Evolutionary conservation across 805 yeast species (phyloP).

Genomic region (Candida tammaniensis): DNA sequence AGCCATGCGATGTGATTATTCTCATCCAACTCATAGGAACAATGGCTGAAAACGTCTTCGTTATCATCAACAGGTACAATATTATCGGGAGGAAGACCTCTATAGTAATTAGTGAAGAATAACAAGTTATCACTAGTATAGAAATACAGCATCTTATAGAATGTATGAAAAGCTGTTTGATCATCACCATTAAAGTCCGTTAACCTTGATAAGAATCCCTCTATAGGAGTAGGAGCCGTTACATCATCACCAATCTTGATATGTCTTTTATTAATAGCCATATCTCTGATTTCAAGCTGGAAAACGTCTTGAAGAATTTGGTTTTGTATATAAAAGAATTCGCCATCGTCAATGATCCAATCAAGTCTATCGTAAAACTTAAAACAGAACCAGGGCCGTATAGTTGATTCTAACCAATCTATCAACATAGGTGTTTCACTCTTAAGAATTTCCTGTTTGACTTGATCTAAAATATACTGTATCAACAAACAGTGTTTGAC

Average conservation of each 20-base stretch:
- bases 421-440: constrained; percentile 1
- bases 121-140: constrained; percentile 61
- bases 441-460: constrained; percentile 29
- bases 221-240: constrained; percentile 60
- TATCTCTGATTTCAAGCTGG: constrained; percentile 59
- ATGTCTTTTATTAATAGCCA: constrained; percentile 36
- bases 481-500: constrained; percentile 25
- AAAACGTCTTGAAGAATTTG: constrained; percentile 34
- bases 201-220: constrained; percentile 71
- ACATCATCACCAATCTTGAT: constrained; percentile 13
- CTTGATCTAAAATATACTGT: constrained; percentile 35
- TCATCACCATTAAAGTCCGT: constrained; percentile 49
- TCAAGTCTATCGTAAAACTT: constrained; percentile 73
- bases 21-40: constrained; percentile 53
- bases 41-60: constrained; percentile 35
- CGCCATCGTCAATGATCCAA: constrained; percentile 32
- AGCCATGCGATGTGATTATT: constrained; percentile 65
- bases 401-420: constrained; percentile 21
- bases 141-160: constrained; percentile 59
- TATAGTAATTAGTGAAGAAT: constrained; percentile 51
- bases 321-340: constrained; percentile 25
- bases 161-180: constrained; percentile 33
- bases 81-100: constrained; percentile 58
- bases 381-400: constrained; percentile 51
- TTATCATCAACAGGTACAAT: constrained; percentile 24